Base-by-base conservation (phyloP, 1,284 basidiomycete species). In the Puccinia triticina region DNA sequence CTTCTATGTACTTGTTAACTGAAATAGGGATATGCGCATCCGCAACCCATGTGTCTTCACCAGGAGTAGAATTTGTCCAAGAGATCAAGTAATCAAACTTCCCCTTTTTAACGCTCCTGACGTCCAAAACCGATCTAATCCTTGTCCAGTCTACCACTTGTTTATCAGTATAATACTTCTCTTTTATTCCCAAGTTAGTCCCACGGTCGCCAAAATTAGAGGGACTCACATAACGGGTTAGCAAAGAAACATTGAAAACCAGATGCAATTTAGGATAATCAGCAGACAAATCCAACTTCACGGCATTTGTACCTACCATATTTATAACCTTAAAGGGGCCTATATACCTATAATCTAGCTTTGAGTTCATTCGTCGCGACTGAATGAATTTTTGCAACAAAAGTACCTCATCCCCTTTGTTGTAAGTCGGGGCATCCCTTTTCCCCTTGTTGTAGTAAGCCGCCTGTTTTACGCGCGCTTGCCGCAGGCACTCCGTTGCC, bases 301-400 rank as follows among this genome's bases (percentile, higher is more conserved):
- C 66, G 14, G 66, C 40, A 23, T 69, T 69, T 7, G 10, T 43
- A 10, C 66, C 66, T 11, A 69, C 40, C 66, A 69, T 69, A 2
- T 37, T 11, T 40, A 69, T 43, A 2, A 69, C 66, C 23, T 43
- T 69, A n/a, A 69, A 69, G 12, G 66, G 66, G n/a, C 66, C 66
- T 8, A 69, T 21, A 37, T 18, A 69, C 10, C 23, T 40, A 21
- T 69, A 69, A 23, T 69, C 66, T 23, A 69, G 66, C 43, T 69
- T 69, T 4, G 66, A 69, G 43, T 69, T 69, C 14, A 69, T 40
- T 43, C 37, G 5, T 26, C 66, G 32, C 2, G 34, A 8, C 23
- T 69, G 66, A 69, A 40, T 40, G 23, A 34, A 34, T 18, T 69
- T 69, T 43, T 23, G 32, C 2, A 29, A 29, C 23, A 73, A 12